Evolutionary conservation across 805 yeast species (phyloP), one percentile per base, ranked within the genome.

Genomic region (Komagataella populi): DNA sequence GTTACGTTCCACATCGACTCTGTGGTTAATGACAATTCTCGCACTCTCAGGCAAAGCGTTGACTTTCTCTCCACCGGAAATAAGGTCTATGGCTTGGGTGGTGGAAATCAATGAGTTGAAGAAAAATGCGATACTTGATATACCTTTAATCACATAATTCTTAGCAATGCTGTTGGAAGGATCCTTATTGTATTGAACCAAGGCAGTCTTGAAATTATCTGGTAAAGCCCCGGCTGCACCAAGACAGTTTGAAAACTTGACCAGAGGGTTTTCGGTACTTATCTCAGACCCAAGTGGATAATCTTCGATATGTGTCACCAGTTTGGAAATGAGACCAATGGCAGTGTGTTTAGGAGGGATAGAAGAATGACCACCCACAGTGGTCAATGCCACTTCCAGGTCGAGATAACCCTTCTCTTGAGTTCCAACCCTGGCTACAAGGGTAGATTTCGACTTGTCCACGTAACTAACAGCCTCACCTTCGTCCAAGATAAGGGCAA

Each of bases 361-460:
- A 6, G 90, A 83, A 1, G 91, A 80, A 61, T 85, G 95, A 6
- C 95, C 95, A 44, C 95, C 95, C 12, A 80, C 78, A 18, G 85
- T 80, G 22, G 67, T 66, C 45, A 84, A 65, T 3, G 70, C 70
- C 46, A 83, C 68, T 24, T 60, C 54, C 3, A 74, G 57, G 56
- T 72, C 62, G 14, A 71, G 18, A 53, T 72, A 74, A 4, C 87
- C 86, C 62, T 80, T 81, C 60, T 83, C 85, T 17, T 78, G 80
- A 12, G 82, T 76, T 3, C 79, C 74, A 3, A 81, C 76, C 23
- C 74, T 66, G 2, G 82, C 77, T 53, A 78, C 69, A 39, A 73
- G 72, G 48, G 73, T 67, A 8, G 44, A 76, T 85, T 17, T 76
- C 66, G 12, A 59, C 51, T 18, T 59, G 39, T 10, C 39, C 24